Conservation (phyloP, 768 basidiomycete genomes). For the Porpolomopsis calyptriformis region DNA sequence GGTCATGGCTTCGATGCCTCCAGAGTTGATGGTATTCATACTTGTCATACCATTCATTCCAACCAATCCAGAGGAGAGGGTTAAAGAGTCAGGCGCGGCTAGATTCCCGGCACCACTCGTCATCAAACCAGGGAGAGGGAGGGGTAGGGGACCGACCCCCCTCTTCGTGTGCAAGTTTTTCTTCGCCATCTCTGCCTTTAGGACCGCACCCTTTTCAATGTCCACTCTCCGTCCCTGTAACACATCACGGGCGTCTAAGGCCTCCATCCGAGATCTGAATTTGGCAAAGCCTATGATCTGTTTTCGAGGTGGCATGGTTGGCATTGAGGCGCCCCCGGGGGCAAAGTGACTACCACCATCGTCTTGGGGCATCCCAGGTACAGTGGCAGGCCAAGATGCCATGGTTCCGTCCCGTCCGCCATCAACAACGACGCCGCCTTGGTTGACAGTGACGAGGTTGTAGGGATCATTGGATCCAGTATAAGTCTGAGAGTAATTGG, state of each 20-base stretch:
- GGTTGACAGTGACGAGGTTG: slow-evolving; percentile 73
- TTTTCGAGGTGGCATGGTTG: slow-evolving; percentile 57
- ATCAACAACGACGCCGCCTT: slow-evolving; percentile 76
- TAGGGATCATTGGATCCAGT: slow-evolving; percentile 68
- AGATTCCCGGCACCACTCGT: slow-evolving; percentile 3
- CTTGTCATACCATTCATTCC: slow-evolving; percentile 6
- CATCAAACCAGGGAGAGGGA: neutral
- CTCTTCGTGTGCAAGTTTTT: slow-evolving; percentile 97
- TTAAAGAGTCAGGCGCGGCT: slow-evolving; percentile 12
- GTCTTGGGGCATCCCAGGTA: slow-evolving; percentile 26
- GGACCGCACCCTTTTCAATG: slow-evolving; percentile 79
- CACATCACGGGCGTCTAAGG: slow-evolving; percentile 75
- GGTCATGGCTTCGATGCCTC: slow-evolving; percentile 21
- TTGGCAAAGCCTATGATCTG: slow-evolving; percentile 99
- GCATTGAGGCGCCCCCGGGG: slow-evolving; percentile 16
- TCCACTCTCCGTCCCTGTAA: slow-evolving; percentile 88
- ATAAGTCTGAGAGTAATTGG: slow-evolving; percentile 27
- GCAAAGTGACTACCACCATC: slow-evolving; percentile 19
- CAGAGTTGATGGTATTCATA: slow-evolving; percentile 2
- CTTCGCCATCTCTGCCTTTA: slow-evolving; percentile 99
- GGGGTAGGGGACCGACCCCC: slow-evolving; percentile 62
- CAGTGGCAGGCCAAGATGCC: slow-evolving; percentile 51
- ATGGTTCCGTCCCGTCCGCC: slow-evolving; percentile 62
- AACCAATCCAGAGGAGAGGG: slow-evolving; percentile 15
- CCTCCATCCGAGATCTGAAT: slow-evolving; percentile 80